Conservation (phyloP, 2,329 filamentous ascomycete species). For the Colletotrichum tamarilloi region DNA sequence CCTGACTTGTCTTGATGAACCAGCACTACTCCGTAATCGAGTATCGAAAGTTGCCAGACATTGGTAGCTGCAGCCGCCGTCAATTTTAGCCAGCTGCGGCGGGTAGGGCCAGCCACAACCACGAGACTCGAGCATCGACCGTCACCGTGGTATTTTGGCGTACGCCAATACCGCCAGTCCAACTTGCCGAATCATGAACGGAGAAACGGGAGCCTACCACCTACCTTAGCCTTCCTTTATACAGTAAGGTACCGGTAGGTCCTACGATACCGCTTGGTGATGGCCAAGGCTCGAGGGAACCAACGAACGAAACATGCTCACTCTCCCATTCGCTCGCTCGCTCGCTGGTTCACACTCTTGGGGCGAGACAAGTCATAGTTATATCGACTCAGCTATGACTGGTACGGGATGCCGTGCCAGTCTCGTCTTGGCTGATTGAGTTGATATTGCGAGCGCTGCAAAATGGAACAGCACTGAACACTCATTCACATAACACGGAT, state of each 20-base stretch:
- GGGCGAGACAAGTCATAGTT: neutral
- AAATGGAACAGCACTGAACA: too few relatives aligned
- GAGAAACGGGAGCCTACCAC: neutral
- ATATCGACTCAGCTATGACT: neutral
- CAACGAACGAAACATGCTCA: slow-evolving; percentile 2
- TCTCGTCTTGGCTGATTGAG: neutral
- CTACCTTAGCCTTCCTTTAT: neutral
- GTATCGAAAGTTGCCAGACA: neutral
- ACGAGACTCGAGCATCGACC: slow-evolving; percentile 24
- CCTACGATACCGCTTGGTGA: neutral
- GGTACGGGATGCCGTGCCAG: neutral
- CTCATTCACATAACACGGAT: too few relatives aligned
- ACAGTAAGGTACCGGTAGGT: too few relatives aligned
- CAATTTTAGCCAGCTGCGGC: neutral
- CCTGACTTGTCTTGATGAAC: neutral
- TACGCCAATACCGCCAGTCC: slow-evolving; percentile 2
- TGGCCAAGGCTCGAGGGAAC: neutral
- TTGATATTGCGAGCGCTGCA: neutral
- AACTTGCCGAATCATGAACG: neutral
- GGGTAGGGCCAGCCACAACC: slow-evolving; percentile 30
- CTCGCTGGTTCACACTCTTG: neutral
- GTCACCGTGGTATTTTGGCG: slow-evolving; percentile 16
- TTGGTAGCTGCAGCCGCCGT: neutral
- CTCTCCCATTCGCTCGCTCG: neutral
- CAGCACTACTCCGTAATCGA: neutral